phyloP scores from a whole-genome alignment of 177 flowering plant genomes.

The Vitis hybrid region DNA sequence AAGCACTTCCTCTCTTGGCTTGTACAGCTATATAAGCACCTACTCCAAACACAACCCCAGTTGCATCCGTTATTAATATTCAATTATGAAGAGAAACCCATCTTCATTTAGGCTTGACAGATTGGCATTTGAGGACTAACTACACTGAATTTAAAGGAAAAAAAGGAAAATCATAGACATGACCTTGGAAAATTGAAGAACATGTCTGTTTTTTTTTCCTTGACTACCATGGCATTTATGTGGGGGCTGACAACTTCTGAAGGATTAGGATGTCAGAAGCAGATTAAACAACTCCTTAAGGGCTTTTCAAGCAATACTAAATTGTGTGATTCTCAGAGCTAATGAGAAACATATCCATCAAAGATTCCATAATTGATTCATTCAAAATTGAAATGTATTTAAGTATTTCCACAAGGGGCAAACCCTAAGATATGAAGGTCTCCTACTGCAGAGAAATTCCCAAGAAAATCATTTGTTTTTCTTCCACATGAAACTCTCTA shows the following conservation, averaged over 20 bases:
- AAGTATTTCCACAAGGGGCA: too few species aligned
- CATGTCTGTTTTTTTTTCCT: neutral
- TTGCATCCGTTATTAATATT: too few species aligned
- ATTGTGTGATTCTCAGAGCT: too few species aligned
- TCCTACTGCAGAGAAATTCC: neutral
- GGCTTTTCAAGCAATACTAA: neutral
- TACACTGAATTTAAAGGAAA: too few species aligned
- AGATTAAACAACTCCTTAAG: neutral
- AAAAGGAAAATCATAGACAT: neutral
- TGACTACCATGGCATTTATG: neutral
- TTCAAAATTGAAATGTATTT: neutral
- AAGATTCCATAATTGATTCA: neutral
- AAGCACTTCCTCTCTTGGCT: too few species aligned
- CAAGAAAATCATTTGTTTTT: too few species aligned
- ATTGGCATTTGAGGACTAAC: too few species aligned
- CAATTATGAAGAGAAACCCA: too few species aligned
- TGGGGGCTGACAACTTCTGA: constrained; percentile 4
- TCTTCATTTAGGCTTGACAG: too few species aligned
- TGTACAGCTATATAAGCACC: too few species aligned
- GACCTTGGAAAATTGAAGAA: constrained; percentile 3
- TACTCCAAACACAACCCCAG: too few species aligned
- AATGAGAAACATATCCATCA: neutral
- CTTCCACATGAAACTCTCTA: too few species aligned
- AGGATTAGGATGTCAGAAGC: neutral
- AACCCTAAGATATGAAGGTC: neutral